Percentiles rank a stretch among this genome's conserved stretches.
Evolutionary conservation across 2,329 filamentous ascomycete genomes (phyloP).

Genomic region (Fusarium nygamai): DNA sequence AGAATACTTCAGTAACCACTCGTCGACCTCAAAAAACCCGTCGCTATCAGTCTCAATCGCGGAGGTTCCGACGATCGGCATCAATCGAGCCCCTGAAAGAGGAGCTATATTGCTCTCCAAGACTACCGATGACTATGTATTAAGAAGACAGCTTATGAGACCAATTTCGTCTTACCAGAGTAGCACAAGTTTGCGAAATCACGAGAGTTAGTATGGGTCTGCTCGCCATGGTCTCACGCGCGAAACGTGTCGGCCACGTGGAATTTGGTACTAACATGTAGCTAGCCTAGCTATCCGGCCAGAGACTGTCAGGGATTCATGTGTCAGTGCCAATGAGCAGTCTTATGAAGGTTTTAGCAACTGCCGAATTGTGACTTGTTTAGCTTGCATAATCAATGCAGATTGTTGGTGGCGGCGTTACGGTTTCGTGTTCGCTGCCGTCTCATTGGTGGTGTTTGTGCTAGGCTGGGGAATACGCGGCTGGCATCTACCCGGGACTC

Average conservation of each 20-base stretch:
- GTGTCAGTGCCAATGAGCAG: slow-evolving; percentile 6
- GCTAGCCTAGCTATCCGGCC: background rate
- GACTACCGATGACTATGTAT: background rate
- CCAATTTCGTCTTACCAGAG: background rate
- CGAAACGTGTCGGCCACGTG: slow-evolving; percentile 23
- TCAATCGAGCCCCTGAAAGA: background rate
- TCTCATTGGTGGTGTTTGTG: background rate
- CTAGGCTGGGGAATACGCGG: too few relatives aligned
- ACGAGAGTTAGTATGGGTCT: background rate
- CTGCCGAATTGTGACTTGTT: background rate
- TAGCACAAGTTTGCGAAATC: background rate
- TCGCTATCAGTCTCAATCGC: background rate
- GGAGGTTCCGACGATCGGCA: background rate
- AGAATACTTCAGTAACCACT: background rate
- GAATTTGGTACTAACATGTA: background rate
- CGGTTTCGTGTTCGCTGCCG: background rate
- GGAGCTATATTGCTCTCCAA: background rate
- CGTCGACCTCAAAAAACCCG: background rate
- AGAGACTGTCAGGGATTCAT: background rate
- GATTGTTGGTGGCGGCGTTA: background rate
- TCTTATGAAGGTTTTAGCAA: background rate
- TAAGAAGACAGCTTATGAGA: background rate
- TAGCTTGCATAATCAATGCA: background rate
- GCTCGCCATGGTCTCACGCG: background rate
- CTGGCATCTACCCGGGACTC: background rate